These are phyloP conservation scores for Intubia oerlemansii DNA, from an alignment of 2,329 filamentous ascomycete genomes.

Conservation along the genomic window DNA sequence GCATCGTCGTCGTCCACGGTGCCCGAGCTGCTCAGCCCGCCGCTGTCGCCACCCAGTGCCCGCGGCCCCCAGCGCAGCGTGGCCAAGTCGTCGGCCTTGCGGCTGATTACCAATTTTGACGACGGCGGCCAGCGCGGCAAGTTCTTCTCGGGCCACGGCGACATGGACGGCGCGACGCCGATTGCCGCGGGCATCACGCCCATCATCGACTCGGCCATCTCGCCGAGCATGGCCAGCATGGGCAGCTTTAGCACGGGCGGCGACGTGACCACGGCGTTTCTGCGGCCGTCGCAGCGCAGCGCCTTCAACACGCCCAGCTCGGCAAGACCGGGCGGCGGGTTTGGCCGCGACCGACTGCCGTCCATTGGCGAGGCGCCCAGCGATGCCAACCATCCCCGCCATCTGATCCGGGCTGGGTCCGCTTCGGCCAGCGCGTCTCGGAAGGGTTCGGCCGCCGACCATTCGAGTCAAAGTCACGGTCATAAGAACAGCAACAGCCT, in stretches of 20 bases:
- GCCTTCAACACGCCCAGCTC: slow-evolving; percentile 49
- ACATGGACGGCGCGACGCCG: slow-evolving; percentile 38
- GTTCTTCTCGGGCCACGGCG: slow-evolving; percentile 36
- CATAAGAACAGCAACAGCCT: too few relatives aligned
- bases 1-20: too few relatives aligned
- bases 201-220: slow-evolving; percentile 60
- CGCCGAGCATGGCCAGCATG: slow-evolving; percentile 49
- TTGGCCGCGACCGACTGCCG: slow-evolving; percentile 43
- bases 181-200: slow-evolving; percentile 71
- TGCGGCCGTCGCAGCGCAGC: slow-evolving; percentile 45
- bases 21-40: slow-evolving; percentile 43
- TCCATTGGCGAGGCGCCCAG: slow-evolving; percentile 52
- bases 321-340: slow-evolving; percentile 37
- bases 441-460: too few relatives aligned
- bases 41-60: slow-evolving; percentile 47
- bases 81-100: slow-evolving; percentile 64
- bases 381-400: slow-evolving; percentile 10
- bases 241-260: slow-evolving; percentile 43
- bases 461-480: too few relatives aligned
- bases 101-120: slow-evolving; percentile 77
- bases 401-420: too few relatives aligned
- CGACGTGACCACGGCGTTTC: slow-evolving; percentile 43
- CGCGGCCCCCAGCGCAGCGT: slow-evolving; percentile 39
- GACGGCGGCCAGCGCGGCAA: slow-evolving; percentile 33
- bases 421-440: slow-evolving; percentile 4